A percentile compares a stretch with the other conserved stretches of the same genome.
Evolutionary conservation across 73 alveolate species (phyloP).

Genomic region (Blepharisma stoltei): DNA sequence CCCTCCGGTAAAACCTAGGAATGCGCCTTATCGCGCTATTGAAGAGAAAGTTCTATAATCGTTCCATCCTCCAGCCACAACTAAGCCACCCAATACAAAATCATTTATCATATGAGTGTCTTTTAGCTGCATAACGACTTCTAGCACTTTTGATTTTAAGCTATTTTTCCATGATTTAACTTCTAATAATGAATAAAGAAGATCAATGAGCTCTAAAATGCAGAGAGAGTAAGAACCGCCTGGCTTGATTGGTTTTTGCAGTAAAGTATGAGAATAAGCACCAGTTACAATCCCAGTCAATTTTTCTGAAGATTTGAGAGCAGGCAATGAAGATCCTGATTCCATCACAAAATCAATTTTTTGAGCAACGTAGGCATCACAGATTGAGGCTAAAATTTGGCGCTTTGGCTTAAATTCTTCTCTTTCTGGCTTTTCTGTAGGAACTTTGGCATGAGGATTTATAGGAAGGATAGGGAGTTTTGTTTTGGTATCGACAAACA

Average conservation of each 20-base stretch:
- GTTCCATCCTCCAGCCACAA: slow-evolving; percentile 30
- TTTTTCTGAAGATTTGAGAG: slow-evolving; percentile 26
- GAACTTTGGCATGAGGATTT: slow-evolving; percentile 35
- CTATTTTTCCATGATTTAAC: background rate
- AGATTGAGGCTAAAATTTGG: slow-evolving; percentile 38
- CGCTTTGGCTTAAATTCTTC: slow-evolving; percentile 38
- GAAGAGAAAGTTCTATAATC: no score
- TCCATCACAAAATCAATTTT: slow-evolving; percentile 41
- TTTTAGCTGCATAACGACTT: background rate
- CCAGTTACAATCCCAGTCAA: background rate
- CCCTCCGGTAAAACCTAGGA: no score
- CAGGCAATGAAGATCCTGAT: slow-evolving; percentile 13
- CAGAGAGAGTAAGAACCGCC: slow-evolving; percentile 2
- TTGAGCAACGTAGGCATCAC: slow-evolving; percentile 32
- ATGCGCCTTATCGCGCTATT: no score
- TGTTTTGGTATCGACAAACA: slow-evolving; percentile 29
- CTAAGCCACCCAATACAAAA: background rate
- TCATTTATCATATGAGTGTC: background rate
- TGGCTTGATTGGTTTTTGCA: background rate
- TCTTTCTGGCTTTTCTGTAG: slow-evolving; percentile 22
- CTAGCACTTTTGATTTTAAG: background rate
- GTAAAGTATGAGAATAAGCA: background rate
- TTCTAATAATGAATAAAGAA: slow-evolving; percentile 9
- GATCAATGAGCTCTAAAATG: background rate
- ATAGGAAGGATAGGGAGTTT: slow-evolving; percentile 45